Conservation (phyloP, 306 rosid genomes). For the Rubus parviflorus region DNA sequence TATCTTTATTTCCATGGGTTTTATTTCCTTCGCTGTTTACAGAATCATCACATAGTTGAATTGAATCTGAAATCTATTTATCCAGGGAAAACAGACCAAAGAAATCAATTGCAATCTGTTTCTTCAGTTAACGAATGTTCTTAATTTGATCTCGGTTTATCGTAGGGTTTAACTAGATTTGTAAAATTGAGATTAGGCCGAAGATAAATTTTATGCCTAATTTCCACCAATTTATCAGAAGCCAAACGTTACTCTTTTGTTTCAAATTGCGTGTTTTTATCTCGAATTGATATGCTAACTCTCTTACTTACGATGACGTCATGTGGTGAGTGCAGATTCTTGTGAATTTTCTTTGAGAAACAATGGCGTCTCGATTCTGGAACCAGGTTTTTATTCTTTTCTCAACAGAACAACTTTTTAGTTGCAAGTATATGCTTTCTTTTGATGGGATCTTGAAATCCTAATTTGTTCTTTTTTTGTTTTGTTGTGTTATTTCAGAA, state of each 20-base stretch:
- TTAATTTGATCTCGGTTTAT: neutral
- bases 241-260: neutral
- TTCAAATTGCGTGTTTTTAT: neutral
- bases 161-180: conserved; percentile 3
- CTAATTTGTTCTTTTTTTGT: neutral
- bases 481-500: conserved; percentile 40
- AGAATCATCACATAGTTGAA: neutral
- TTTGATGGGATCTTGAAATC: neutral
- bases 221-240: neutral
- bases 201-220: neutral
- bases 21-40: neutral
- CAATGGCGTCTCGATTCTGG: conserved; percentile 57
- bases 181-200: neutral
- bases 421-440: neutral
- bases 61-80: neutral
- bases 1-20: neutral
- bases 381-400: conserved; percentile 41
- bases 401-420: neutral
- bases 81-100: neutral
- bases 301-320: neutral
- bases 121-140: neutral
- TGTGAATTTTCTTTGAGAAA: conserved; percentile 2
- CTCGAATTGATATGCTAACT: neutral
- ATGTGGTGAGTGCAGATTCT: conserved; percentile 4
- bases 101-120: neutral